Base-by-base conservation (phyloP, 352 stramenopile species). In the Vaucheria bursata region DNA sequence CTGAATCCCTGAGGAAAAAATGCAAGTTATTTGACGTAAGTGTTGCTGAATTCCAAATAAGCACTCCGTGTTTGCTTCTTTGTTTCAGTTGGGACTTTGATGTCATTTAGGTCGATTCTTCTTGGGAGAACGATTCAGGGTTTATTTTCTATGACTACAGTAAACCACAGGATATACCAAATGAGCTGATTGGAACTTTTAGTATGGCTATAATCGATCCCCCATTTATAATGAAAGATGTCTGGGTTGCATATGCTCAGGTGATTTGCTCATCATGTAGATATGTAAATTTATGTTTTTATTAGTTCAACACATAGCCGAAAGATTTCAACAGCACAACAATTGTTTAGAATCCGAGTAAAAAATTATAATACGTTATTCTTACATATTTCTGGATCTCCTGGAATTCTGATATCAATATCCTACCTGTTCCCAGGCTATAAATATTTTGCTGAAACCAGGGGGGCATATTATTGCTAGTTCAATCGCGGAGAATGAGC, bases 61-160 rank as follows among this genome's bases (percentile, higher is more conserved):
- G 64, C 29, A 50, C 8, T 59, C 12, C 36, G 32, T 4, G 78
- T 59, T 50, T 52, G 64, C 4, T 36, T 70, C 45, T 39, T 29
- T 68, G 12, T 1, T 66, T 74, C 7, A 29, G 33, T 40, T 37
- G 52, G 29, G 25, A 34, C 29, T 52, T 65, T 29, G 32, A 66
- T 40, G 29, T 18, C 64, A 34, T 33, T 37, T 36, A 96, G 90
- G 89, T 91, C 80, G 91, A 97, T 73, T 81, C 77, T 36, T 92
- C 93, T 79, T 96, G 91, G 75, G 83, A 53, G 85, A 88, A 84
- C 36, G 85, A 88, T 73, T 38, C 79, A 5, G 77, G 77, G 1
- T 97, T 95, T 74, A 85, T 97, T 1, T 85, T 75, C 0, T 97
- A 94, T 76, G 91, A 97, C 83, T 97, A 93, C 84, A 90, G 94